A percentile compares a stretch with the other conserved stretches of the same genome.
phyloP scores from a whole-genome alignment of 2,329 filamentous ascomycete species.

The Clonostachys solani region DNA sequence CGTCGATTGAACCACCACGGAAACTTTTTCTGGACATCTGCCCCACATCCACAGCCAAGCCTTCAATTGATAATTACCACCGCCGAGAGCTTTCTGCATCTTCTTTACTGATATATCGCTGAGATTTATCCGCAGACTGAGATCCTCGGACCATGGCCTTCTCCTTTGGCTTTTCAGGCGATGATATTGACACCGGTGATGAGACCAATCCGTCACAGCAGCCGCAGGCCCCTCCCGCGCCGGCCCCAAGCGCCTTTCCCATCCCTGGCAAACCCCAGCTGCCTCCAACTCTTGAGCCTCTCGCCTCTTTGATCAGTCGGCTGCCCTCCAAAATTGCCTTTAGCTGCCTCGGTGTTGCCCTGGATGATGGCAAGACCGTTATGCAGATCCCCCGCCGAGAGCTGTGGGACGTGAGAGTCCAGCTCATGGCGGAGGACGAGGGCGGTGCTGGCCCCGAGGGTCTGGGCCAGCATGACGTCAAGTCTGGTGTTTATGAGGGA shows the following conservation, averaged over 20 bases:
- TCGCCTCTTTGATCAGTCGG: conserved; percentile 44
- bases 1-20: no score
- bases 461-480: conserved; percentile 68
- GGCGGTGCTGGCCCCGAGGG: conserved; percentile 31
- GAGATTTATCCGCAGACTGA: no score
- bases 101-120: no score
- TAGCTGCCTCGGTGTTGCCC: conserved; percentile 52
- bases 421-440: conserved; percentile 72
- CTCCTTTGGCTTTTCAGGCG: conserved; percentile 58
- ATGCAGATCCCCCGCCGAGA: conserved; percentile 66
- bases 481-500: conserved; percentile 79
- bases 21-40: no score
- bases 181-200: conserved; percentile 55
- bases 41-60: no score
- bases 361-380: conserved; percentile 42
- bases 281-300: conserved; percentile 44
- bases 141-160: conserved; percentile 34
- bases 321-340: conserved; percentile 75
- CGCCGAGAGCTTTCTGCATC: no score
- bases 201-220: conserved; percentile 13
- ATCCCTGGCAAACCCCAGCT: conserved; percentile 58
- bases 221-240: conserved; percentile 14
- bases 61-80: no score
- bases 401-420: conserved; percentile 76
- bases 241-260: conserved; percentile 49